phyloP scores from a whole-genome alignment of 306 rosid genomes.

The Argentina anserina region DNA sequence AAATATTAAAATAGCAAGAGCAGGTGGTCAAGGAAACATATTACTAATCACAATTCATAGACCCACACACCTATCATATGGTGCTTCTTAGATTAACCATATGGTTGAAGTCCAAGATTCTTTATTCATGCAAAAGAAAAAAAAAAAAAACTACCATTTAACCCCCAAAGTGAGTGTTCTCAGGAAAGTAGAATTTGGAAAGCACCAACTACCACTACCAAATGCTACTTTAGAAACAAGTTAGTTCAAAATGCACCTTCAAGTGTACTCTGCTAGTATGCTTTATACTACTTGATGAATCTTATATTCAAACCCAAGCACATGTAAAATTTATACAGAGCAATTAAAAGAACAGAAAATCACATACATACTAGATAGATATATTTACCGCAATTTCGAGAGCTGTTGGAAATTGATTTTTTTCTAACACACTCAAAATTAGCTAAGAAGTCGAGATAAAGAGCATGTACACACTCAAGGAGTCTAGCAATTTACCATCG shows the following conservation, averaged over 20 bases:
- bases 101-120: not conserved
- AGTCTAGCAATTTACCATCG: not conserved
- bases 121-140: not conserved
- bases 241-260: not conserved
- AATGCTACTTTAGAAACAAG: not conserved
- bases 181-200: not conserved
- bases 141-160: not conserved
- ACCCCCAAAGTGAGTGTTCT: not conserved
- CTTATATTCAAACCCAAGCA: too few relatives aligned
- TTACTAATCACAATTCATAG: not conserved
- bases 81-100: not conserved
- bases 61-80: not conserved
- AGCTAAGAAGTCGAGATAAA: too few relatives aligned
- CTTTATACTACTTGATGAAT: too few relatives aligned
- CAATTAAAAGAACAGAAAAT: too few relatives aligned
- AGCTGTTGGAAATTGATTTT: too few relatives aligned
- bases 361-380: too few relatives aligned
- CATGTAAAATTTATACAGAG: too few relatives aligned
- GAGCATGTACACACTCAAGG: too few relatives aligned
- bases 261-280: too few relatives aligned
- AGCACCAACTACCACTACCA: not conserved
- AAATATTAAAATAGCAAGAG: not conserved
- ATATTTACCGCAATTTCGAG: too few relatives aligned
- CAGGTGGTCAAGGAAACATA: not conserved
- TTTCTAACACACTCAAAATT: too few relatives aligned